These are phyloP conservation scores for Atkinsonella hypoxylon DNA, from an alignment of 2,329 filamentous ascomycete genomes.

Conservation along the genomic window DNA sequence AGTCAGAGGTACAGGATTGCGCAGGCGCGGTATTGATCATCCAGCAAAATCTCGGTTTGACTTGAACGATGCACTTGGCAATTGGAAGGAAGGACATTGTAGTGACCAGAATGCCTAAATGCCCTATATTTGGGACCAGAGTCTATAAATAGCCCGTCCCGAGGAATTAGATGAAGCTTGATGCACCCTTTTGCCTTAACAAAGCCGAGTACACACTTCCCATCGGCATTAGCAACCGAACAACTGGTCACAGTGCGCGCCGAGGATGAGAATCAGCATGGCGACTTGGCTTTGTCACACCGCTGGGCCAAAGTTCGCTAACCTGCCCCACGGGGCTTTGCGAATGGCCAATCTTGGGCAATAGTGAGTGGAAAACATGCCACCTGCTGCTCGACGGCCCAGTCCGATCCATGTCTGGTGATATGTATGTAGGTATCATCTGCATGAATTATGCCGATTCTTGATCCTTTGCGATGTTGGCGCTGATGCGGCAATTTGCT, in stretches of 20 bases:
- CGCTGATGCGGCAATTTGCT: conserved; percentile 3
- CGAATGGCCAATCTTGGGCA: not conserved
- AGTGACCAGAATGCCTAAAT: not conserved
- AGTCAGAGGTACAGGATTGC: too few relatives aligned
- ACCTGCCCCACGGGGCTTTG: not conserved
- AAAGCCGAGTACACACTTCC: not conserved
- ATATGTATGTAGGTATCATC: conserved; percentile 2
- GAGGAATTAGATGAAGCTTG: not conserved
- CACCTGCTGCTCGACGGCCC: not conserved
- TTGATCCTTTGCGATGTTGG: not conserved
- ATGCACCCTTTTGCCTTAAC: not conserved
- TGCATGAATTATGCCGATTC: conserved; percentile 3
- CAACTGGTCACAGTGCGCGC: not conserved
- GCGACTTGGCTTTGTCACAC: not conserved
- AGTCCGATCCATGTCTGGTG: not conserved
- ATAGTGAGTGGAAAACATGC: not conserved
- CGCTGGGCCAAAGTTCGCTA: not conserved
- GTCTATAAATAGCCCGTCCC: not conserved
- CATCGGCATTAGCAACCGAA: not conserved
- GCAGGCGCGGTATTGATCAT: not conserved
- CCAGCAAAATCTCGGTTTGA: not conserved
- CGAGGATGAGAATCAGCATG: not conserved
- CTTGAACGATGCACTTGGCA: not conserved
- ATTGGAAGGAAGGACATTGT: not conserved
- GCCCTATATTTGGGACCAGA: not conserved